These are phyloP conservation scores for Ormosia emarginata DNA, from an alignment of 306 rosid species.

Conservation along the genomic window DNA sequence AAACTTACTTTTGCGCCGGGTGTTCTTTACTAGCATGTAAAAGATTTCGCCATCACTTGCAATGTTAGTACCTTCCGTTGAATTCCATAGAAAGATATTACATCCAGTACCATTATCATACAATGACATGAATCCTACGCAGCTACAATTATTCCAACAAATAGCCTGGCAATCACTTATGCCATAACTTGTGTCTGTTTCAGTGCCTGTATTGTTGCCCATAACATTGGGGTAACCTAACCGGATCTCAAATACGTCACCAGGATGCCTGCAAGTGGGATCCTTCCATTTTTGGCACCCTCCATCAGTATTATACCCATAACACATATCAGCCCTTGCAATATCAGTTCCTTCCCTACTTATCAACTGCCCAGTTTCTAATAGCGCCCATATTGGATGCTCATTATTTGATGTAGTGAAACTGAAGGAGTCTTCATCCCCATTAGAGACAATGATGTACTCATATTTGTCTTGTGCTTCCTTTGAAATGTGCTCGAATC, in stretches of 20 bases:
- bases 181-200: not conserved
- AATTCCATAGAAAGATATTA: not conserved
- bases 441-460: not conserved
- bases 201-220: not conserved
- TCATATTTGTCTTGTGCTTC: not conserved
- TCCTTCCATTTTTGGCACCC: conserved; percentile 26
- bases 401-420: not conserved
- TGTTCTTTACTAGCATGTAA: not conserved
- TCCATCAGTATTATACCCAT: conserved; percentile 7
- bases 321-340: conserved; percentile 17
- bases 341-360: not conserved
- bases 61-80: not conserved
- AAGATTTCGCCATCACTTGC: not conserved
- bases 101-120: conserved; percentile 14
- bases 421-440: not conserved
- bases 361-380: conserved; percentile 4
- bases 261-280: not conserved
- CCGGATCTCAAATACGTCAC: not conserved
- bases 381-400: not conserved
- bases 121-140: not conserved
- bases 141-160: conserved; percentile 30
- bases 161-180: conserved; percentile 15
- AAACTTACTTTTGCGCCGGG: not conserved
- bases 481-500: not conserved
- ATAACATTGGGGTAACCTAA: not conserved